phyloP scores from a whole-genome alignment of 345 rosid species.

The Hypericum androsaemum region DNA sequence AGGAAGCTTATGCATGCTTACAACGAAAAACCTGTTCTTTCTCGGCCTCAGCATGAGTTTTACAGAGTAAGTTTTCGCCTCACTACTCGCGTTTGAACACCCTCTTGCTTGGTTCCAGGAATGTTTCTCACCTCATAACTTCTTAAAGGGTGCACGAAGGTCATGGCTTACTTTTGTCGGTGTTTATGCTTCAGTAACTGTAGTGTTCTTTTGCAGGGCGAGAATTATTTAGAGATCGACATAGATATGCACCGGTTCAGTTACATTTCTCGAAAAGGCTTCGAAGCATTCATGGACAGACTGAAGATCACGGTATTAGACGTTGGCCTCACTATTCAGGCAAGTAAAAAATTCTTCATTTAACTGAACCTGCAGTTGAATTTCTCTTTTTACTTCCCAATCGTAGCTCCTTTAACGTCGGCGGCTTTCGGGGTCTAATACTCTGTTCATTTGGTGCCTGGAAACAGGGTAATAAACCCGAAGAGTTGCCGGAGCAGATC shows the following conservation, averaged over 20 bases:
- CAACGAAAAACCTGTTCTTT: conserved; percentile 9
- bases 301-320: conserved; percentile 2
- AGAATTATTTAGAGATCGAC: conserved; percentile 9
- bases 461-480: conserved; percentile 6
- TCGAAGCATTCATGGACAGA: conserved; percentile 9
- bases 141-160: too few species aligned
- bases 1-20: conserved; percentile 11
- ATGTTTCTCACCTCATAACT: neutral
- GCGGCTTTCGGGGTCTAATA: neutral
- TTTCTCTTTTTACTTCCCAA: too few species aligned
- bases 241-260: conserved; percentile 10
- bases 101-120: neutral
- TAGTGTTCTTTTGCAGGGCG: neutral
- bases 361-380: neutral
- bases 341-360: neutral
- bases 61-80: neutral
- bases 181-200: too few species aligned
- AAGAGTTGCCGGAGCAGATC: conserved; percentile 4
- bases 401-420: neutral
- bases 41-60: conserved; percentile 8
- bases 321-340: conserved; percentile 11
- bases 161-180: too few species aligned
- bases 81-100: neutral
- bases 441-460: neutral
- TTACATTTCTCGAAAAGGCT: conserved; percentile 7